phyloP scores from a whole-genome alignment of 495 filamentous ascomycete genomes.

The Talaromyces wortmannii region DNA sequence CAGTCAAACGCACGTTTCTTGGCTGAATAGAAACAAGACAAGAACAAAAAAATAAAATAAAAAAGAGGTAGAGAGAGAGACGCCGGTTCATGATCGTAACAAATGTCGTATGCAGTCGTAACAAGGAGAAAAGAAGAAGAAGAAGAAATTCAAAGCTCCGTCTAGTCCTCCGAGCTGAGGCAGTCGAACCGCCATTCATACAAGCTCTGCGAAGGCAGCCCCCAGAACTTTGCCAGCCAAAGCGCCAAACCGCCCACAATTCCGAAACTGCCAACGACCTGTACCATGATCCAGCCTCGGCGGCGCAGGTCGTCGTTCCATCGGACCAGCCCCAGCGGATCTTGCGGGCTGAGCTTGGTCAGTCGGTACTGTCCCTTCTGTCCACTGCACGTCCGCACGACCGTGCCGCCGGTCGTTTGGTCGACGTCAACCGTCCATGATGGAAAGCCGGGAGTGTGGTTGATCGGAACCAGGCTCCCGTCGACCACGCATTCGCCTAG shows the following conservation, averaged over 20 bases:
- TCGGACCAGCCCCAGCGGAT: conserved; percentile 71
- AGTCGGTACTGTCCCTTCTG: conserved; percentile 19
- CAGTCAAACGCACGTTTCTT: too few species aligned
- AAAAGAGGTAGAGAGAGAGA: too few species aligned
- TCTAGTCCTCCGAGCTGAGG: conserved; percentile 4
- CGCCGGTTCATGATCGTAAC: not conserved
- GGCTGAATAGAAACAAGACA: too few species aligned
- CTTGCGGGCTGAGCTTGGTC: conserved; percentile 43
- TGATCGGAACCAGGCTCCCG: conserved; percentile 54
- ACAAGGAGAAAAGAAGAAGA: not conserved
- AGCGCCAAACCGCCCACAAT: conserved; percentile 67
- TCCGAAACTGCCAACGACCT: conserved; percentile 70
- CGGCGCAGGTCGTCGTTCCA: conserved; percentile 61
- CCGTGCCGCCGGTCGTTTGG: conserved; percentile 11
- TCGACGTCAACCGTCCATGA: conserved; percentile 14
- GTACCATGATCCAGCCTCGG: conserved; percentile 62
- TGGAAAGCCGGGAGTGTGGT: conserved; percentile 27
- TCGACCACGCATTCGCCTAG: conserved; percentile 69
- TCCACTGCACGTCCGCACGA: conserved; percentile 17
- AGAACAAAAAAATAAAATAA: too few species aligned
- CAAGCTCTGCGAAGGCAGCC: conserved; percentile 27
- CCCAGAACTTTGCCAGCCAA: conserved; percentile 49
- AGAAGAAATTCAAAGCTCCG: not conserved
- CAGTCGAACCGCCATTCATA: conserved; percentile 30
- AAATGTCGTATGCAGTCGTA: not conserved